Conservation (phyloP, 352 stramenopile genomes). For the Poterioochromonas sp. region DNA sequence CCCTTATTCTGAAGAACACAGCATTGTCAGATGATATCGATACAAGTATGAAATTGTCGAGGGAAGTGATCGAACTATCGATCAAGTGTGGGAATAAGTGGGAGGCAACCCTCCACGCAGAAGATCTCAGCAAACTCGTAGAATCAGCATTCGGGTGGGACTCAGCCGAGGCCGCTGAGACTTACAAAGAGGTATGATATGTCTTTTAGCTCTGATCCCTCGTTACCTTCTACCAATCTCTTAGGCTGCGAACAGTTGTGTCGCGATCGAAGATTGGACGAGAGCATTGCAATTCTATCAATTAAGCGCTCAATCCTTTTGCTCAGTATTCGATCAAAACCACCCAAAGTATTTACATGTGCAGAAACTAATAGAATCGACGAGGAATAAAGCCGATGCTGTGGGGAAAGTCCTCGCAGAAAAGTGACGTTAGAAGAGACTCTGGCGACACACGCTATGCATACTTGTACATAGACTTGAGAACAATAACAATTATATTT, state of each 20-base stretch:
- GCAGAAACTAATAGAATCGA: too few species aligned
- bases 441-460: too few species aligned
- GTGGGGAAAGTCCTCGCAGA: too few species aligned
- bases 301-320: neutral
- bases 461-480: too few species aligned
- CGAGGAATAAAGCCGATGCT: too few species aligned
- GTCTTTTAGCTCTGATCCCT: too few species aligned
- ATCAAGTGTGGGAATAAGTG: neutral
- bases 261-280: neutral
- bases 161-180: neutral
- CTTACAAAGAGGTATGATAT: neutral
- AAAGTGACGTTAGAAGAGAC: too few species aligned
- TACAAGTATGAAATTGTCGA: neutral
- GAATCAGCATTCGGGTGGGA: slow-evolving; percentile 27
- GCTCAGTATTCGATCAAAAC: too few species aligned
- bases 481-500: too few species aligned
- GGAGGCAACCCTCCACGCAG: neutral
- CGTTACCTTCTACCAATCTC: too few species aligned
- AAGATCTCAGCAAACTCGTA: neutral
- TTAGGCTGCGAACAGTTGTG: neutral
- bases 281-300: neutral
- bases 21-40: neutral
- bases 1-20: neutral
- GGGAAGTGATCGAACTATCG: neutral
- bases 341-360: too few species aligned